A percentile compares a stretch with the other conserved stretches of the same genome.
Evolutionary conservation across 148 eudicot species (phyloP).

Genomic region (Rhododendron kiyosumense): DNA sequence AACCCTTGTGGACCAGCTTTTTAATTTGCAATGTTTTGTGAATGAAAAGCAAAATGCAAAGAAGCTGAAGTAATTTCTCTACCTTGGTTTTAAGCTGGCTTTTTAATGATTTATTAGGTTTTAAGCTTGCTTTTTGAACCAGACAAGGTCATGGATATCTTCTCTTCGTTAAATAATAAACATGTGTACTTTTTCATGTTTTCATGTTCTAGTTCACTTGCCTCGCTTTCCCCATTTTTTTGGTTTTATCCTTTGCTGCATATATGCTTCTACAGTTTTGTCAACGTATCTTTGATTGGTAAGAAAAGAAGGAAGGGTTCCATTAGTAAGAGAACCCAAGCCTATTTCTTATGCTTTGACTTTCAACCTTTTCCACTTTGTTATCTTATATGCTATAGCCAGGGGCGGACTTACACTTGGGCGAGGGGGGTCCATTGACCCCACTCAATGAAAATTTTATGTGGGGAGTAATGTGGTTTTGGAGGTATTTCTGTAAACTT

Average conservation of each 20-base stretch:
- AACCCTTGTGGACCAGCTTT: background rate
- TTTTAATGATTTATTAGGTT: background rate
- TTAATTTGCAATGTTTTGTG: background rate
- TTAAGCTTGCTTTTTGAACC: background rate
- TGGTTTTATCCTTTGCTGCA: background rate
- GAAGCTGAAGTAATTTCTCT: background rate
- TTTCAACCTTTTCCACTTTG: background rate
- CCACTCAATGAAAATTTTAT: too few relatives aligned
- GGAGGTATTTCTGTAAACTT: too few relatives aligned
- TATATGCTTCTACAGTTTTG: background rate
- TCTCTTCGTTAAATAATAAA: background rate
- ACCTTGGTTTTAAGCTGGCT: background rate
- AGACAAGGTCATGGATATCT: background rate
- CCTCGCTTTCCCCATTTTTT: background rate
- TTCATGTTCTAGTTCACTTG: background rate
- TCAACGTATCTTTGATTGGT: background rate
- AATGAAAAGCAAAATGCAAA: background rate
- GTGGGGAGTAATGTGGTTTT: too few relatives aligned
- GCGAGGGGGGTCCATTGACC: too few relatives aligned
- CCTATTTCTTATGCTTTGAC: background rate
- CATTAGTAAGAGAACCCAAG: background rate
- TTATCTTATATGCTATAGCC: background rate
- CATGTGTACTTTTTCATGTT: background rate
- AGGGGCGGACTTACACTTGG: too few relatives aligned
- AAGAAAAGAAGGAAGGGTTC: background rate